Conservation (phyloP, 2,329 filamentous ascomycete genomes). For the Cercospora zeae-maydis region DNA sequence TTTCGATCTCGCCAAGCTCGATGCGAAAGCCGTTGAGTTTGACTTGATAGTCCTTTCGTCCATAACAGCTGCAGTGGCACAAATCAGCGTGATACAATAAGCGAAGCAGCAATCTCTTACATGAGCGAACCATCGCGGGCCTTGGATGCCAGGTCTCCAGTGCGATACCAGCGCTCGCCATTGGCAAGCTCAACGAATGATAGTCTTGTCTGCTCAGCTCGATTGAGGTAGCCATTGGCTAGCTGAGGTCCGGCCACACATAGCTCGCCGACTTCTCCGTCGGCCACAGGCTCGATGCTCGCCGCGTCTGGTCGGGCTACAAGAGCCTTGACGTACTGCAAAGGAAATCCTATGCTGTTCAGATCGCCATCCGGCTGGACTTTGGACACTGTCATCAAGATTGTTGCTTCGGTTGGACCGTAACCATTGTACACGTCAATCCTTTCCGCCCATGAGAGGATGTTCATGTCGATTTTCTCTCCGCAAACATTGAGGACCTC, state of each 20-base stretch:
- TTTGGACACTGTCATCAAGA: slow-evolving; percentile 11
- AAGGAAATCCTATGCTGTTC: neutral
- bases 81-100: neutral
- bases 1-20: slow-evolving; percentile 67
- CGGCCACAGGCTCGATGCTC: neutral
- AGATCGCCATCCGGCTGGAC: neutral
- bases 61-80: slow-evolving; percentile 31
- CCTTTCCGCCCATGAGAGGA: slow-evolving; percentile 10
- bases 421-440: slow-evolving; percentile 16
- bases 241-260: neutral
- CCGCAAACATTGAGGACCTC: slow-evolving; percentile 39
- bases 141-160: neutral
- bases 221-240: neutral
- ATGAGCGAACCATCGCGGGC: neutral
- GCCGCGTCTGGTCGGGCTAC: neutral
- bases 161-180: neutral
- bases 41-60: slow-evolving; percentile 71
- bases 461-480: slow-evolving; percentile 13
- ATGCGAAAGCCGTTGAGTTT: slow-evolving; percentile 75
- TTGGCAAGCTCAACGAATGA: neutral
- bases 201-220: neutral
- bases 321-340: neutral
- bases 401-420: slow-evolving; percentile 15
- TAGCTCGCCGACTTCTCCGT: neutral
- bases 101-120: neutral